A percentile compares a stretch with the other conserved stretches of the same genome.
Conservation (phyloP, 2,329 filamentous ascomycete genomes). For the Ophiocordyceps polyrhachis-furcata region DNA sequence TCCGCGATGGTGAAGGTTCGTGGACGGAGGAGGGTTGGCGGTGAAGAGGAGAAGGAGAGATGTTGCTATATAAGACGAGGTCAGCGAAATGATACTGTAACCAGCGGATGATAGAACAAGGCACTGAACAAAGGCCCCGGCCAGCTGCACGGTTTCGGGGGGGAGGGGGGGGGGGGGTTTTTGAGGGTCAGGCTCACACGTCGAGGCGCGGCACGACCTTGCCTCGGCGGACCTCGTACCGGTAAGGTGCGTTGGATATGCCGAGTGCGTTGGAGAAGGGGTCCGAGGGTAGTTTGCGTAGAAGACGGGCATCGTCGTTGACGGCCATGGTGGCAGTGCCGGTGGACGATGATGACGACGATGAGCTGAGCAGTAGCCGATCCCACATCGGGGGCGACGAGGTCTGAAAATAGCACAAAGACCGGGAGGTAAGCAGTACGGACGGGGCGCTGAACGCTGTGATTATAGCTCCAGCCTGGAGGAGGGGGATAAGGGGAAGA, state of each 20-base stretch:
- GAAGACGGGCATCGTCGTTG: neutral
- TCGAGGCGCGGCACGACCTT: conserved; percentile 13
- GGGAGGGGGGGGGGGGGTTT: neutral
- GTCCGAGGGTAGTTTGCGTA: neutral
- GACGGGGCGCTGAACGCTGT: too few relatives aligned
- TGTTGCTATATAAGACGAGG: neutral
- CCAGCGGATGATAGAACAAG: neutral
- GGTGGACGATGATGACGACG: neutral
- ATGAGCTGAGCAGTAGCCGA: neutral
- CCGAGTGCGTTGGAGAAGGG: conserved; percentile 7
- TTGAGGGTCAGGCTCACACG: conserved; percentile 10
- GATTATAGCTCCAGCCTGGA: too few relatives aligned
- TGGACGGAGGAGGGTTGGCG: neutral
- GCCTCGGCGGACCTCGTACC: conserved; percentile 14
- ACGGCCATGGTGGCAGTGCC: neutral
- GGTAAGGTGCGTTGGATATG: conserved; percentile 8
- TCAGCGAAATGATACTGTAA: neutral
- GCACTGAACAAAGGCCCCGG: neutral
- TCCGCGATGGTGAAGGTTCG: neutral
- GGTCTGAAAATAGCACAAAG: neutral
- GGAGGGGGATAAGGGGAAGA: neutral
- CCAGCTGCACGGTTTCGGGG: neutral
- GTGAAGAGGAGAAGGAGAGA: neutral
- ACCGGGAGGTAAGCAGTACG: neutral
- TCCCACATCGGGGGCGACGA: neutral